A percentile compares a stretch with the other conserved stretches of the same genome.
Conservation (phyloP, 768 basidiomycete genomes). For the Collybia nuda region DNA sequence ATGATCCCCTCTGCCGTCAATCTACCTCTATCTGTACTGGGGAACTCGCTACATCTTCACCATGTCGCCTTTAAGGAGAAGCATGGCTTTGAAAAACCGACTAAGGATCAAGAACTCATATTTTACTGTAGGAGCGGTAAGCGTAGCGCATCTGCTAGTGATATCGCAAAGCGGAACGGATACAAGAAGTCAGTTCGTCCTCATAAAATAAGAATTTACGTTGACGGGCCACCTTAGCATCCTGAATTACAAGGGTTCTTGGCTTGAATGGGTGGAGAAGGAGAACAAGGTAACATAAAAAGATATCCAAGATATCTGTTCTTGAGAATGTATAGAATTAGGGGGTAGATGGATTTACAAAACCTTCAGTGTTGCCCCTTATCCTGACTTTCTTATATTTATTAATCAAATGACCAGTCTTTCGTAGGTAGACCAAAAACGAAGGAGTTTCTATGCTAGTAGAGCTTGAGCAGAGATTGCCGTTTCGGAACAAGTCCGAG, state of each 20-base stretch:
- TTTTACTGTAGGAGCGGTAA: conserved; percentile 93
- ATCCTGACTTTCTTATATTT: no score
- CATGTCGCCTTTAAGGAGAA: conserved; percentile 57
- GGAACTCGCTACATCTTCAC: conserved; percentile 59
- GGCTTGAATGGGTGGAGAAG: conserved; percentile 80
- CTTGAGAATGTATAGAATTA: neutral
- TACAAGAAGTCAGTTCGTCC: conserved; percentile 64
- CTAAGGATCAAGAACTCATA: conserved; percentile 67
- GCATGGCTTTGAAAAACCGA: conserved; percentile 76
- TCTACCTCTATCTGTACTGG: conserved; percentile 79
- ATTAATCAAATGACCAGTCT: no score
- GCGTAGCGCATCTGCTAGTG: conserved; percentile 78
- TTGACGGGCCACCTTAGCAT: conserved; percentile 34
- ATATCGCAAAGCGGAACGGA: conserved; percentile 79
- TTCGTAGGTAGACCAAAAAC: no score
- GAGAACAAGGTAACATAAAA: conserved; percentile 33
- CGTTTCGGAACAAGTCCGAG: no score
- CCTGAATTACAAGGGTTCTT: conserved; percentile 83
- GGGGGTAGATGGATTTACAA: no score
- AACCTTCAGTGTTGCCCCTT: neutral
- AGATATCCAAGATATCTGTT: neutral
- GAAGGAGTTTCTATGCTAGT: no score
- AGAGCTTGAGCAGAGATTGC: no score
- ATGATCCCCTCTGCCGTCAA: conserved; percentile 93
- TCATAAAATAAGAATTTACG: neutral